phyloP scores from a whole-genome alignment of 345 rosid species.

The Gossypium bickii region DNA sequence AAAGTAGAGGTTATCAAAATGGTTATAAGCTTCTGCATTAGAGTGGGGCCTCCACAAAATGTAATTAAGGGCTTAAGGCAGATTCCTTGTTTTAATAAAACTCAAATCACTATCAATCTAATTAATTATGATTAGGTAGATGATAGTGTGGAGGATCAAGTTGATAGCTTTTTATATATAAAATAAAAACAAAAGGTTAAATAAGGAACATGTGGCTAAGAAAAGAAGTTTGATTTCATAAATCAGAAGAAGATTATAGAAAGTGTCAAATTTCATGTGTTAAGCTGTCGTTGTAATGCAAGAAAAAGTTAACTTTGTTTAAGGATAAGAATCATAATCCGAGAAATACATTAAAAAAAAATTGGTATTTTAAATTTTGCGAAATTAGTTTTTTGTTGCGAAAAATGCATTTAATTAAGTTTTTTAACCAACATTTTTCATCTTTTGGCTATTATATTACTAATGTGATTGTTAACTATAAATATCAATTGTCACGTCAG shows the following conservation, averaged over 20 bases:
- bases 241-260: constrained; percentile 14
- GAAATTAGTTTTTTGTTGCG: too few relatives aligned
- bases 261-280: constrained; percentile 17
- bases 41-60: too few relatives aligned
- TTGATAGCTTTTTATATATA: constrained; percentile 8
- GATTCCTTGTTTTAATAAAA: constrained; percentile 7
- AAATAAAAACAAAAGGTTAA: constrained; percentile 9
- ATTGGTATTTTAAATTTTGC: too few relatives aligned
- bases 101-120: constrained; percentile 34
- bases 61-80: too few relatives aligned
- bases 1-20: constrained; percentile 23
- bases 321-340: constrained; percentile 19
- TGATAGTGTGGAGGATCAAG: constrained; percentile 24
- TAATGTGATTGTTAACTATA: too few relatives aligned
- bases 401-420: too few relatives aligned
- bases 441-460: too few relatives aligned
- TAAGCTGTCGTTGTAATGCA: constrained; percentile 20
- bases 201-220: constrained; percentile 13
- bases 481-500: too few relatives aligned
- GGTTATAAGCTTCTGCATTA: constrained; percentile 21
- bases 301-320: constrained; percentile 12
- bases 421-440: too few relatives aligned
- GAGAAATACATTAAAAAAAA: too few relatives aligned
- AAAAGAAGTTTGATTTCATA: constrained; percentile 9
- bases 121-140: constrained; percentile 19